Base-by-base conservation (phyloP, 2,329 filamentous ascomycete species). In the Clarireedia paspali region DNA sequence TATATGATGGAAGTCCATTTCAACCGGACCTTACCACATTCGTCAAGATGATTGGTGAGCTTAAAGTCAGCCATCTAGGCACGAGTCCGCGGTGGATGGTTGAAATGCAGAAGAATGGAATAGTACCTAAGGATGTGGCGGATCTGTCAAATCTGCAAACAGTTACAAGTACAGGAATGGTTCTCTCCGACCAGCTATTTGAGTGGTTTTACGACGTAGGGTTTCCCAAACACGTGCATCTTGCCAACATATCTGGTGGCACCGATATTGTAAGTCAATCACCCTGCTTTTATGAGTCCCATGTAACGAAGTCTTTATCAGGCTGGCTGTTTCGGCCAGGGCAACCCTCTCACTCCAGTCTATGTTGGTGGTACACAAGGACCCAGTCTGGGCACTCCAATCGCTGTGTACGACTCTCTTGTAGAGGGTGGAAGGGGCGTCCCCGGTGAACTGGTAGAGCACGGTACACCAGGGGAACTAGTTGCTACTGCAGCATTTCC, bases 1-100 rank as follows among this genome's bases (percentile, higher is more conserved):
- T 92, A n/a, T 95, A 95, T 68, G 89, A 95, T 66, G 90, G 89
- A 3, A 89, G 84, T 7, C 89, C 89, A 0, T 90, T 95, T 70
- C 72, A 83, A 47, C 89, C 89, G 0, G 82, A 88, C 59, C 72
- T 82, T 1, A 77, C 73, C 17, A 77, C 80, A 4, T 82, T 90
- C 62, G 72, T 91, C 30, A 78, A 78, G 57, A 73, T 90, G 12
- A 71, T 85, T 14, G 79, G 75, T 15, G 75, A 84, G 59, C 81
- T 87, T 65, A 74, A 73, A 52, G 86, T 88, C 2, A 91, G 88
- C 1, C 81, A 85, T 63, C 73, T 94, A 6, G 89, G 90, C 1
- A 85, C 84, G 6, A 89, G 86, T 53, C 89, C 89, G 0, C 77
- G 88, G 4, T 95, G 87, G 77, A 75, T 95, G 64, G 80, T 85